A percentile compares a stretch with the other conserved stretches of the same genome.
phyloP scores from a whole-genome alignment of 257 asterid genomes.

The Lithospermum erythrorhizon region DNA sequence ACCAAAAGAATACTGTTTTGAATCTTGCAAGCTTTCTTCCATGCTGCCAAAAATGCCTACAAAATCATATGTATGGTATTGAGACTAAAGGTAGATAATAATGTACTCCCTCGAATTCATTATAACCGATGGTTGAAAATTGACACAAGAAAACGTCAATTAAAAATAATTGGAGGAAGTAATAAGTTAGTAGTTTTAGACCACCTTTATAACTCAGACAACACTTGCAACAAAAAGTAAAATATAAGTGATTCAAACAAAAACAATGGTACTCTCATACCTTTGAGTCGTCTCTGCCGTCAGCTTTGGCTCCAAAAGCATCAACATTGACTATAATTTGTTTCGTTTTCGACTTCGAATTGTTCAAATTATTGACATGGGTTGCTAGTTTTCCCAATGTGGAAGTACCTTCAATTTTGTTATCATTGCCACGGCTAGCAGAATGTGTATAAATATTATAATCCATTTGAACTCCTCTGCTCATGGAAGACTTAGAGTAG shows the following conservation, averaged over 20 bases:
- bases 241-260: neutral
- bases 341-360: neutral
- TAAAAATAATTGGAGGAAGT: too few species aligned
- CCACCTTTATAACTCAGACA: too few species aligned
- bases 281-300: slow-evolving; percentile 55
- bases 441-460: neutral
- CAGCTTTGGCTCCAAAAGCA: slow-evolving; percentile 66
- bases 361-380: neutral
- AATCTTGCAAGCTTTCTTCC: slow-evolving; percentile 58
- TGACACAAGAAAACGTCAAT: too few species aligned
- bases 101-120: neutral
- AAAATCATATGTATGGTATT: neutral
- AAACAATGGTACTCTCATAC: slow-evolving; percentile 14
- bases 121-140: too few species aligned
- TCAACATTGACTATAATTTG: slow-evolving; percentile 34
- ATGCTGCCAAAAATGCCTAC: slow-evolving; percentile 70
- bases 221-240: slow-evolving; percentile 7
- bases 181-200: too few species aligned
- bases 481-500: slow-evolving; percentile 23
- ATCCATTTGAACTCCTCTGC: slow-evolving; percentile 5
- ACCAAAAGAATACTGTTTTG: slow-evolving; percentile 32
- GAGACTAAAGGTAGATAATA: neutral
- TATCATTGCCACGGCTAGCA: neutral
- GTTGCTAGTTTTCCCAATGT: neutral
- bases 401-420: neutral